phyloP scores from a whole-genome alignment of 768 basidiomycete species.

The Mycena galopus region DNA sequence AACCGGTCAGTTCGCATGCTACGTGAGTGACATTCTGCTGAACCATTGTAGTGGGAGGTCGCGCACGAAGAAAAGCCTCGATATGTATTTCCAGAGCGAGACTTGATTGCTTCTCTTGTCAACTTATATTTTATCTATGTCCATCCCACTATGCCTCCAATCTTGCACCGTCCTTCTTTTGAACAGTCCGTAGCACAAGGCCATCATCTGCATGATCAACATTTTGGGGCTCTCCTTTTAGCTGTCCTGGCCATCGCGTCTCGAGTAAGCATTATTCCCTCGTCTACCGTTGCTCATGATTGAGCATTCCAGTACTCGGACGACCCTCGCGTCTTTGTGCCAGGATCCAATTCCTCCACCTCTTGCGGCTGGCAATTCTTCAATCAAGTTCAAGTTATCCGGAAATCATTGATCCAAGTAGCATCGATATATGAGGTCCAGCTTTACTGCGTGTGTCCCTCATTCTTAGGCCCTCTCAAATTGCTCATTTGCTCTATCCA shows the following conservation, averaged over 20 bases:
- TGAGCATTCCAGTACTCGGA: constrained; percentile 66
- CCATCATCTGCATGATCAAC: constrained; percentile 60
- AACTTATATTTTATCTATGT: constrained; percentile 68
- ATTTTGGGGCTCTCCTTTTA: constrained; percentile 71
- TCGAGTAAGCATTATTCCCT: constrained; percentile 51
- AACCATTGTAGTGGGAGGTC: constrained; percentile 51
- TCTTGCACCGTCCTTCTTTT: constrained; percentile 80
- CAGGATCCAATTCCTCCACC: constrained; percentile 54
- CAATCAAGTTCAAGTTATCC: constrained; percentile 65
- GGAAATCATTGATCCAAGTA: constrained; percentile 68
- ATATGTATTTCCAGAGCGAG: constrained; percentile 61
- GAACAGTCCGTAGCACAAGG: constrained; percentile 60
- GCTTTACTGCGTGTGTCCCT: constrained; percentile 63
- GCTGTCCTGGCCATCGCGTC: constrained; percentile 74
- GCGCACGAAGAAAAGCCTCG: constrained; percentile 41
- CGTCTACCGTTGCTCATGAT: constrained; percentile 50
- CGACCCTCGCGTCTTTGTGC: constrained; percentile 55
- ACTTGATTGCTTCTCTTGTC: constrained; percentile 64
- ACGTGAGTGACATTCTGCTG: background rate
- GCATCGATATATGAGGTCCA: constrained; percentile 81
- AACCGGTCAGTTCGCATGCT: constrained; percentile 14
- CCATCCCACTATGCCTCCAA: constrained; percentile 65
- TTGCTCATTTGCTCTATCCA: constrained; percentile 30
- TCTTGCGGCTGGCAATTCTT: constrained; percentile 74
- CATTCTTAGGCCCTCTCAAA: constrained; percentile 32